Base-by-base conservation (phyloP, 2,329 filamentous ascomycete genomes). In the Verticillium albo-atrum region DNA sequence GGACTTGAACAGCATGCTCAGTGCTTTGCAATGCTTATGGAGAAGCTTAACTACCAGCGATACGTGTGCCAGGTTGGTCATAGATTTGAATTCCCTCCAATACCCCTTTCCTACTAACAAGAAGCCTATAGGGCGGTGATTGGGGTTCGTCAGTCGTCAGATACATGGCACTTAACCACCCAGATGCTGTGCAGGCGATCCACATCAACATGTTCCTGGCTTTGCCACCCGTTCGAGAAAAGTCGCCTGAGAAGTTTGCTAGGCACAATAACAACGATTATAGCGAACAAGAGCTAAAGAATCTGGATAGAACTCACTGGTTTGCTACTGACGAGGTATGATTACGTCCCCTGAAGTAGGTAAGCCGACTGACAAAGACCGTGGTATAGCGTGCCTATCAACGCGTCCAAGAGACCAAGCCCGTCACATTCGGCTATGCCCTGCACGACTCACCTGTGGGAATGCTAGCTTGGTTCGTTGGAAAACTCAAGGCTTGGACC, bases 11-110 rank as follows among this genome's bases (percentile, higher is more conserved):
- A 74, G 30, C 66, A 67, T 7, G 74, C 70, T 0, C 62, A 69
- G 5, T 67, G 68, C 1, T 74, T 74, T 60, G 61, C 77, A 59
- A 64, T 64, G 7, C 63, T 80, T 4, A 80, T 80, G 77, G 51
- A 56, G 3, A 63, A 70, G 25, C 74, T 80, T 6, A 72, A 72
- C 0, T 79, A 78, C 58, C n/a, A 34, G 6, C 32, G 20, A 28
- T 54, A 28, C 23, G 52, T 54, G 14, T 54, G 32, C 60, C 1
- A 58, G 61, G 35, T 77, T 74, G 56, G 65, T 72, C 5, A 62
- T 63, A n/a, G n/a, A n/a, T n/a, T n/a, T n/a, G n/a, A n/a, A n/a
- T n/a, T n/a, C n/a, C n/a, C n/a, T n/a, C n/a, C n/a, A n/a, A n/a
- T n/a, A n/a, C n/a, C n/a, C n/a, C n/a, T n/a, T n/a, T n/a, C n/a